A percentile compares a stretch with the other conserved stretches of the same genome.
These are phyloP conservation scores for Chaetomium globosum DNA, from an alignment of 2,329 filamentous ascomycete species.

Conservation along the genomic window DNA sequence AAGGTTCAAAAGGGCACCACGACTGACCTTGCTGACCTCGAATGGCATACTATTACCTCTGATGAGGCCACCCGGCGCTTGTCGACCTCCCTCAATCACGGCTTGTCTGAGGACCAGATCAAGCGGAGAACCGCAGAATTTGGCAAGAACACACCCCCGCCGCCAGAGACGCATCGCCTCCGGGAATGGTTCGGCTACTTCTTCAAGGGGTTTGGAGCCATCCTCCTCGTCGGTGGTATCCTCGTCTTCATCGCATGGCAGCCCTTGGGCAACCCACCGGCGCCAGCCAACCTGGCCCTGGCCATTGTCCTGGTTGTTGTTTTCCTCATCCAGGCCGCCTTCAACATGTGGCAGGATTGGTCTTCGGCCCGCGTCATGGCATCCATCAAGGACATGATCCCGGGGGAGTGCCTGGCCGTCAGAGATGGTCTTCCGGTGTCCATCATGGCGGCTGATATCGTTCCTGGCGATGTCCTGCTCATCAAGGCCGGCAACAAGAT, in stretches of 20 bases:
- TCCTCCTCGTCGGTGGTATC: conserved; percentile 52
- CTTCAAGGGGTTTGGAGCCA: conserved; percentile 53
- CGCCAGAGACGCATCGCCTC: conserved; percentile 45
- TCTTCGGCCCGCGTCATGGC: conserved; percentile 52
- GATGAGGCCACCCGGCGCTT: too few relatives aligned
- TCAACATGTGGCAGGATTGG: conserved; percentile 54
- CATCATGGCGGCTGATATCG: conserved; percentile 28
- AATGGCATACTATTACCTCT: too few relatives aligned
- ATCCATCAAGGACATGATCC: conserved; percentile 51
- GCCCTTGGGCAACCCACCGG: conserved; percentile 51
- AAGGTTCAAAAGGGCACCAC: too few relatives aligned
- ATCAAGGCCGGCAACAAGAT: conserved; percentile 37
- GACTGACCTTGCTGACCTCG: too few relatives aligned
- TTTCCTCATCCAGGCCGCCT: conserved; percentile 51
- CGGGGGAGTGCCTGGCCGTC: conserved; percentile 45
- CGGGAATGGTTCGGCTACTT: conserved; percentile 48
- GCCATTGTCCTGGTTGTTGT: conserved; percentile 53
- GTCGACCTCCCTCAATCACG: too few relatives aligned
- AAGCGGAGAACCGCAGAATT: too few relatives aligned
- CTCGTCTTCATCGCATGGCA: conserved; percentile 54
- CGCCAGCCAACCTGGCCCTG: conserved; percentile 49
- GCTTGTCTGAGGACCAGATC: too few relatives aligned
- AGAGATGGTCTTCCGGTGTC: conserved; percentile 45
- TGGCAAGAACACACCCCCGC: conserved; percentile 48
- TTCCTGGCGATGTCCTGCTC: conserved; percentile 41